Conservation (phyloP, 176 grass and related monocot genomes). For the Carex parvula region DNA sequence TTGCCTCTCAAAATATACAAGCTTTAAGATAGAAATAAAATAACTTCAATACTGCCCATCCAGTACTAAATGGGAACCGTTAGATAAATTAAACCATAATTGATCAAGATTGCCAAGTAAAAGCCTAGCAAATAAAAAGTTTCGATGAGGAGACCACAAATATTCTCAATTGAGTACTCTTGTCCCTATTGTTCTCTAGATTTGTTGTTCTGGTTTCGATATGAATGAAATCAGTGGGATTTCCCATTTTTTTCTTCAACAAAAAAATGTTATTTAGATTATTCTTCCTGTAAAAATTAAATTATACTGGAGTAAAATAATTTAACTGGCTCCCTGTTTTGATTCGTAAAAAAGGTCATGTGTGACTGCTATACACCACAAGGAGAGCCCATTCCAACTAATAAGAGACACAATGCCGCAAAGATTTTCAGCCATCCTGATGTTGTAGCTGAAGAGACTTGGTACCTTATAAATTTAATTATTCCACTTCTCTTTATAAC, state of each 20-base stretch:
- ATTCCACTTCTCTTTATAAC: background rate
- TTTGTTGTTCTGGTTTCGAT: too few relatives aligned
- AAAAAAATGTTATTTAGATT: background rate
- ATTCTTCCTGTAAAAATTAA: background rate
- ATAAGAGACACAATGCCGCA: conserved; percentile 51
- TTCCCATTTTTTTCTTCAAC: too few relatives aligned
- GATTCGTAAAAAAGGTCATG: conserved; percentile 40
- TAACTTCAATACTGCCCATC: background rate
- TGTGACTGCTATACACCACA: conserved; percentile 80
- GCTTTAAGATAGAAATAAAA: background rate
- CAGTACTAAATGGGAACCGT: background rate
- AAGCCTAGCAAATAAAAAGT: background rate
- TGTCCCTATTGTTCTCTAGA: background rate
- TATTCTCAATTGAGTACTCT: background rate
- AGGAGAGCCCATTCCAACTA: conserved; percentile 60
- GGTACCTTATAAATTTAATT: conserved; percentile 30
- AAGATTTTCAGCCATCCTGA: conserved; percentile 79
- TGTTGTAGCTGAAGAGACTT: conserved; percentile 66
- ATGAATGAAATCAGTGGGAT: too few relatives aligned
- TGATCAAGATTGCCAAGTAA: background rate
- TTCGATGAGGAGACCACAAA: background rate
- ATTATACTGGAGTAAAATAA: background rate
- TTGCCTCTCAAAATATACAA: background rate
- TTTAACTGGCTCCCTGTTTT: background rate
- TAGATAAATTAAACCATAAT: background rate